phyloP scores from a whole-genome alignment of 306 rosid species.

The Citrullus colocynthis region DNA sequence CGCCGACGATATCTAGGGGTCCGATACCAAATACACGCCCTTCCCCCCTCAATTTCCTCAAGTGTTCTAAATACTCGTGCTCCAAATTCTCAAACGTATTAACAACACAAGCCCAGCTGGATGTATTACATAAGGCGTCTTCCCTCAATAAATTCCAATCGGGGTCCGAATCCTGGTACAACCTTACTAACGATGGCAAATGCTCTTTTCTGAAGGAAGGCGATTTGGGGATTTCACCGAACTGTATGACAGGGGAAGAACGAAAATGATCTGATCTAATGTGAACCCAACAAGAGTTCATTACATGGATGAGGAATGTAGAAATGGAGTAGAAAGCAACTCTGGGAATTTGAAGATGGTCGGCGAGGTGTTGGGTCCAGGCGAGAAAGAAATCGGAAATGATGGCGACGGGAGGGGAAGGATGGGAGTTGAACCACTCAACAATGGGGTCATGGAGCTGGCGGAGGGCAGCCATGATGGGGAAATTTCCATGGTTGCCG shows the following conservation, averaged over 20 bases:
- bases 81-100: constrained; percentile 32
- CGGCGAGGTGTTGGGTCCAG: constrained; percentile 25
- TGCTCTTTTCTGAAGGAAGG: constrained; percentile 37
- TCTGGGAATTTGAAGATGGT: constrained; percentile 22
- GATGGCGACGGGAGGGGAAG: constrained; percentile 36
- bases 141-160: constrained; percentile 28
- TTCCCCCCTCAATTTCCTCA: constrained; percentile 5
- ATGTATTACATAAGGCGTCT: constrained; percentile 11
- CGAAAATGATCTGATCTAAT: background rate
- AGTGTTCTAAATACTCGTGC: constrained; percentile 16
- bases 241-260: background rate
- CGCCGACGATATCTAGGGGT: constrained; percentile 22
- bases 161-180: constrained; percentile 26
- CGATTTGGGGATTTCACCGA: constrained; percentile 18
- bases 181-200: constrained; percentile 22
- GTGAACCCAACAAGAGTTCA: constrained; percentile 13
- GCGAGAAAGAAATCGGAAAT: constrained; percentile 49
- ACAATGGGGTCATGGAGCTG: constrained; percentile 22
- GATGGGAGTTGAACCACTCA: constrained; percentile 34
- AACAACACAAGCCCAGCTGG: constrained; percentile 38
- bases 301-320: constrained; percentile 8
- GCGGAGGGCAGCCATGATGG: constrained; percentile 19
- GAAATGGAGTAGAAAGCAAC: constrained; percentile 15
- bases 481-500: constrained; percentile 42
- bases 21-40: constrained; percentile 28